Evolutionary conservation across 139 green algal genomes (phyloP).

Genomic region (Chlamydomonas incerta): DNA sequence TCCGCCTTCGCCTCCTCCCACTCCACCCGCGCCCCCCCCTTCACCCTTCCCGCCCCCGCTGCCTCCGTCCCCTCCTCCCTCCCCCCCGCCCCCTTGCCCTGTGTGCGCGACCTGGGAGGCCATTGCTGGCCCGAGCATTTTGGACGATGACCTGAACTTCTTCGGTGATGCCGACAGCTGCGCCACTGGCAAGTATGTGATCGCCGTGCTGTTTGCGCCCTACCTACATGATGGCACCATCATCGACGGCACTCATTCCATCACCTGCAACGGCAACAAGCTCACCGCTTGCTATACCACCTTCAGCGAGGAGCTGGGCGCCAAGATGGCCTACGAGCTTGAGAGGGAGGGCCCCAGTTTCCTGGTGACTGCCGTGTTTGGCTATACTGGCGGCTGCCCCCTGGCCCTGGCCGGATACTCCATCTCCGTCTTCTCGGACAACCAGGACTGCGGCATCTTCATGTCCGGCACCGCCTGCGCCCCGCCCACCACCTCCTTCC

Average conservation of each 20-base stretch:
- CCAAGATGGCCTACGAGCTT: not conserved
- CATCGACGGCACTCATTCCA: not conserved
- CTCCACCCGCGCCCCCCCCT: too few species aligned
- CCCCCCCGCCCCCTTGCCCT: not conserved
- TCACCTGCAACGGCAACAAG: not conserved
- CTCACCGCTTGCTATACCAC: not conserved
- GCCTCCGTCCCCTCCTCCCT: not conserved
- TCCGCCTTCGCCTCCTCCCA: too few species aligned
- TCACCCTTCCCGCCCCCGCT: too few species aligned
- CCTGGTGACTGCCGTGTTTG: not conserved
- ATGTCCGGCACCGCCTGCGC: not conserved
- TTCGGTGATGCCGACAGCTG: not conserved
- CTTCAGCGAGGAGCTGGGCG: not conserved
- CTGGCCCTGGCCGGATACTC: not conserved
- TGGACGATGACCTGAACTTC: not conserved
- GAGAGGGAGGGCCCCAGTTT: not conserved
- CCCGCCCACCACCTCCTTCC: not conserved
- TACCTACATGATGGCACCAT: not conserved
- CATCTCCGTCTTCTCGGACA: not conserved
- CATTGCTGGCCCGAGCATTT: not conserved
- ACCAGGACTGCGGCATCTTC: not conserved
- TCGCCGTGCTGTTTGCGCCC: not conserved
- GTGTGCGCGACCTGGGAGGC: not conserved
- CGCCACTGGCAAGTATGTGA: not conserved
- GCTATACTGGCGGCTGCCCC: not conserved